Conservation (phyloP, 495 filamentous ascomycete genomes). For the Daldinia concentrica region DNA sequence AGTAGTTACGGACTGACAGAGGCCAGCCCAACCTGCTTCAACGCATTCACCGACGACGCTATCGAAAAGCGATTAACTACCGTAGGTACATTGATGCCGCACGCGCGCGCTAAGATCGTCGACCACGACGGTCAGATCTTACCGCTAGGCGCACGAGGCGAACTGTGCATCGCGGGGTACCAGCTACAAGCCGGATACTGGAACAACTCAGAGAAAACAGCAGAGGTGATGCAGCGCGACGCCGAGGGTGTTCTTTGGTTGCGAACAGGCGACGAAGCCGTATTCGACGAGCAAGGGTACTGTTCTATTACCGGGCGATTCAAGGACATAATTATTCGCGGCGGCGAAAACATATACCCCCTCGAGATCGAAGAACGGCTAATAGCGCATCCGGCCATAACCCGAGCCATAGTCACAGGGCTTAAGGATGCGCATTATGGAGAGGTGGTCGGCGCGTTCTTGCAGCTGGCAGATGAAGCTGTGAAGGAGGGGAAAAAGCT, state of each 20-base stretch:
- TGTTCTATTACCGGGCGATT: slow-evolving; percentile 71
- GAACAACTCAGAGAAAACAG: slow-evolving; percentile 74
- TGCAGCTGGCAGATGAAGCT: slow-evolving; percentile 47
- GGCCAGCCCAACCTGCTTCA: slow-evolving; percentile 75
- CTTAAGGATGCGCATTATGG: slow-evolving; percentile 70
- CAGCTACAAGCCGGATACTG: slow-evolving; percentile 75
- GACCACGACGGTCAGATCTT: slow-evolving; percentile 66
- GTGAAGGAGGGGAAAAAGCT: slow-evolving; percentile 46
- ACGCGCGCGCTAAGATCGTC: slow-evolving; percentile 73
- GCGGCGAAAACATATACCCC: slow-evolving; percentile 73
- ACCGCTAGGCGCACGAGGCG: slow-evolving; percentile 66
- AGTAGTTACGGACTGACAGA: slow-evolving; percentile 78
- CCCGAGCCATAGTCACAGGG: slow-evolving; percentile 68
- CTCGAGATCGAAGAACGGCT: slow-evolving; percentile 78
- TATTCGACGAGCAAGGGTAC: slow-evolving; percentile 70
- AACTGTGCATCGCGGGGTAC: slow-evolving; percentile 75
- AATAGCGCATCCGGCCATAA: slow-evolving; percentile 63
- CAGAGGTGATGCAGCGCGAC: slow-evolving; percentile 68
- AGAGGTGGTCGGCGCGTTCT: slow-evolving; percentile 73
- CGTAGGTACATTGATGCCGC: slow-evolving; percentile 73
- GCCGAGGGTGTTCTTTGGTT: slow-evolving; percentile 69
- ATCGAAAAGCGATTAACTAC: slow-evolving; percentile 67
- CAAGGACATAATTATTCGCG: slow-evolving; percentile 73
- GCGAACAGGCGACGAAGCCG: slow-evolving; percentile 75
- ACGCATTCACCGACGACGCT: slow-evolving; percentile 71